phyloP scores from a whole-genome alignment of 306 rosid species.

The Luffa acutangula region DNA sequence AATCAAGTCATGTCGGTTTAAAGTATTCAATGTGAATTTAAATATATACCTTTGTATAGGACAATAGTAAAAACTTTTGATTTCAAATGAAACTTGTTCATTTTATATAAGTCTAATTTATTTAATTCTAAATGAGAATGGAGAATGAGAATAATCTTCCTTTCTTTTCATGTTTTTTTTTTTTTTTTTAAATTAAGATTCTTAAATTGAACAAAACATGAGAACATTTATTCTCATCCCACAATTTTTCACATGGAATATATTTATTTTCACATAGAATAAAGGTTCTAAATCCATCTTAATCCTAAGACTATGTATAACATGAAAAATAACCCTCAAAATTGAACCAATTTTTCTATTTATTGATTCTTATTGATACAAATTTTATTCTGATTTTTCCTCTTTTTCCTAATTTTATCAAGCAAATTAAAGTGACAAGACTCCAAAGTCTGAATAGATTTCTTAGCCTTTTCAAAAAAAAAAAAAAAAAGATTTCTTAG shows the following conservation, averaged over 20 bases:
- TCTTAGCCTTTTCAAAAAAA: no score
- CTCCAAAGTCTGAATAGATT: no score
- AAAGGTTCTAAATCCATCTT: neutral
- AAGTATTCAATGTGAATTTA: neutral
- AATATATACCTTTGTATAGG: neutral
- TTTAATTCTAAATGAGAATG: neutral
- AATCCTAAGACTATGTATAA: neutral
- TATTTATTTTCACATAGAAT: neutral
- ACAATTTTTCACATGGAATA: neutral
- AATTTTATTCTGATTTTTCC: neutral
- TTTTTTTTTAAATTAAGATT: neutral
- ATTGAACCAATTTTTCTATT: neutral
- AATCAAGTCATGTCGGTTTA: neutral
- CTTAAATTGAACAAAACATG: neutral
- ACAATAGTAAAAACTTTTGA: neutral
- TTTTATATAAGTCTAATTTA: neutral
- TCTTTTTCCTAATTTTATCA: neutral
- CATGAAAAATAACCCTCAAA: neutral
- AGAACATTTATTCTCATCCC: slow-evolving; percentile 1
- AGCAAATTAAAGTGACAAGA: no score
- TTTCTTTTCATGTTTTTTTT: neutral
- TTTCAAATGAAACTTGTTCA: neutral
- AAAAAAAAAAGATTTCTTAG: no score
- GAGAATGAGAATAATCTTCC: neutral
- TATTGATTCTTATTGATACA: neutral